Conservation (phyloP, 257 asterid genomes). For the Nicotiana knightiana region DNA sequence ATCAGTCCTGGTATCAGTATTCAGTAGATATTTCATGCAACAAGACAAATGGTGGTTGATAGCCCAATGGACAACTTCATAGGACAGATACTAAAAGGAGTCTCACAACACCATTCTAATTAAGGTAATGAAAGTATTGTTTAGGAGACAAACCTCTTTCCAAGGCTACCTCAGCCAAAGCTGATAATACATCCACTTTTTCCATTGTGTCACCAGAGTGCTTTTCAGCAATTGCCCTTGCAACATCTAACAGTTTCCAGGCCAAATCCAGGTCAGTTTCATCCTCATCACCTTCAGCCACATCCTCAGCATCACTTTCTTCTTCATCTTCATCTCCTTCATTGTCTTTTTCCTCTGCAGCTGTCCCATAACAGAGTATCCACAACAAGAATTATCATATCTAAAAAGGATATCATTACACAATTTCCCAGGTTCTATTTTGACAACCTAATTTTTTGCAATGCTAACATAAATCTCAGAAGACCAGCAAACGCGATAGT, state of each 20-base stretch:
- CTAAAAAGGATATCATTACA: not conserved
- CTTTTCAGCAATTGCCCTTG: constrained; percentile 90
- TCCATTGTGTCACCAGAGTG: constrained; percentile 67
- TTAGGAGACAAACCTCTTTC: constrained; percentile 72
- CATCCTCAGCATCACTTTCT: constrained; percentile 60
- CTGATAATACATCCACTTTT: constrained; percentile 87
- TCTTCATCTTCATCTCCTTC: constrained; percentile 40
- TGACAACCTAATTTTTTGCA: not conserved
- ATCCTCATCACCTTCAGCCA: constrained; percentile 84
- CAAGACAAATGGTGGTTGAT: not conserved
- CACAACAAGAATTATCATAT: not conserved
- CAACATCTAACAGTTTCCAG: constrained; percentile 97
- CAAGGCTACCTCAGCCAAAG: constrained; percentile 92
- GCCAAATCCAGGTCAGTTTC: constrained; percentile 98
- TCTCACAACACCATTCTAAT: not conserved
- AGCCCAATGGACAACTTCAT: not conserved
- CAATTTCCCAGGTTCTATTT: not conserved
- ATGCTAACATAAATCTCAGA: not conserved
- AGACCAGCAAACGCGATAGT: not conserved
- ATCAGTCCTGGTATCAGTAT: not conserved
- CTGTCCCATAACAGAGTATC: constrained; percentile 10
- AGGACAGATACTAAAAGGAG: not conserved
- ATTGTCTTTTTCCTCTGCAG: constrained; percentile 15
- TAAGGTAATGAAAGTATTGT: not conserved
- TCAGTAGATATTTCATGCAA: not conserved